Evolutionary conservation across 225 moss, liverwort and hornwort genomes (phyloP), one percentile per base, ranked within the genome.

Genomic region (Polytrichum commune): DNA sequence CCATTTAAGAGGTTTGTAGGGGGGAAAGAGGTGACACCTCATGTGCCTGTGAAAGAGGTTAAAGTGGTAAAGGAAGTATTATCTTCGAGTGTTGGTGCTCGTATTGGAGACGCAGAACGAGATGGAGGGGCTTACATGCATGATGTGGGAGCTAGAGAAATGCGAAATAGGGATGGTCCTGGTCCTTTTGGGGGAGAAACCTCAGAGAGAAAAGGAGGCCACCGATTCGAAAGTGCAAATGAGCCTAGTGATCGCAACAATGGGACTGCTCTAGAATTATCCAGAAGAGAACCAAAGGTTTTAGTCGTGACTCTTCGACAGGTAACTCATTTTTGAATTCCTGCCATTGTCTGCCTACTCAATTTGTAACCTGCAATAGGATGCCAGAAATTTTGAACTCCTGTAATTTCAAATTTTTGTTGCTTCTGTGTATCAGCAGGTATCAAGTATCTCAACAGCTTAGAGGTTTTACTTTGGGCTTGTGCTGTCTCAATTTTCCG

Each of bases 1-100:
- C 93, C 95, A 1, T 93, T 95, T 5, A 95, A 93, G 80, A 82
- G 74, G 66, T 93, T 93, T 62, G 88, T 93, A 7, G 84, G 88
- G 28, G 95, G 92, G 28, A 91, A 84, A 76, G 83, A 93, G 65
- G 81, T 88, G 24, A 79, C 74, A 7, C 75, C 81, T 20, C 81
- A 74, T 5, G 30, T 71, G 19, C n/a, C 53, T 24, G 81, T 74
- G 66, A 79, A 83, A 29, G 81, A 84, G 19, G 71, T 73, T 8
- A 88, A 82, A 69, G 81, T 84, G 35, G 77, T 83, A 33, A 86
- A 81, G 69, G 91, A 91, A 73, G 76, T 29, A 8, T 69, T 75
- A 8, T 75, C 54, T 0, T 26, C 27, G 24, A 82, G 79, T 69
- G 82, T 65, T 35, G 82, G 72, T 23, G 29, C 57, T 5, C 20